Evolutionary conservation across 2,329 filamentous ascomycete genomes (phyloP).

Genomic region (Aspergillus oerlinghausenensis): DNA sequence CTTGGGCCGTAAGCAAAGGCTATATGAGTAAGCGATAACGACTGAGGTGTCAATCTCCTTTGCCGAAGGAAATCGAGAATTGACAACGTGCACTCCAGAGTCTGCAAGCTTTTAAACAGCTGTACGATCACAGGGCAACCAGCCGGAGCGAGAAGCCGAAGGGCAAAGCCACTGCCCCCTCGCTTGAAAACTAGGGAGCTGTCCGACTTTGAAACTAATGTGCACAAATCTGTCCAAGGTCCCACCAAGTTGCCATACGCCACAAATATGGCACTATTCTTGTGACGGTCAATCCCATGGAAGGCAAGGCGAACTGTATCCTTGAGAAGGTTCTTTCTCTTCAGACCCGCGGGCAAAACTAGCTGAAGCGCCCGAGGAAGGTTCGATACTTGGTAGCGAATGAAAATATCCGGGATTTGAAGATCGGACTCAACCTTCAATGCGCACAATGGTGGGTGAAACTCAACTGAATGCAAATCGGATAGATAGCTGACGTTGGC

Average conservation of each 20-base stretch:
- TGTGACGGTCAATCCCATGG: conserved; percentile 32
- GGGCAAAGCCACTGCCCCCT: conserved; percentile 32
- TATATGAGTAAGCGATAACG: conserved; percentile 33
- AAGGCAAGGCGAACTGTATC: conserved; percentile 36
- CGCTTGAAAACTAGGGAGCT: conserved; percentile 30
- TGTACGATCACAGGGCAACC: conserved; percentile 32
- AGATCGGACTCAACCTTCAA: conserved; percentile 27
- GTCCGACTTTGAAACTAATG: conserved; percentile 26
- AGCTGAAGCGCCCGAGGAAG: conserved; percentile 30
- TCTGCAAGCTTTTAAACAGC: conserved; percentile 35
- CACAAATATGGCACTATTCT: conserved; percentile 30
- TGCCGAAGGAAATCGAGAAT: conserved; percentile 31
- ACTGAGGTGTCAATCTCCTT: conserved; percentile 28
- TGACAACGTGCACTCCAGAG: conserved; percentile 34
- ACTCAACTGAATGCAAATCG: conserved; percentile 25
- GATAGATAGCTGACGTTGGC: conserved; percentile 33
- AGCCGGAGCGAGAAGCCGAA: conserved; percentile 34
- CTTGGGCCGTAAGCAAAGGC: conserved; percentile 31
- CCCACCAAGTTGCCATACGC: conserved; percentile 31
- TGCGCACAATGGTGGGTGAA: conserved; percentile 26
- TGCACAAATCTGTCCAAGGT: conserved; percentile 22
- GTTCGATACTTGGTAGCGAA: conserved; percentile 28
- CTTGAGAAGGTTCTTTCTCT: conserved; percentile 26
- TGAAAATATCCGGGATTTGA: conserved; percentile 31
- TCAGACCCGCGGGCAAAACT: conserved; percentile 21